Conservation (phyloP, 2,329 filamentous ascomycete species). For the Stachybotrys echinatus region DNA sequence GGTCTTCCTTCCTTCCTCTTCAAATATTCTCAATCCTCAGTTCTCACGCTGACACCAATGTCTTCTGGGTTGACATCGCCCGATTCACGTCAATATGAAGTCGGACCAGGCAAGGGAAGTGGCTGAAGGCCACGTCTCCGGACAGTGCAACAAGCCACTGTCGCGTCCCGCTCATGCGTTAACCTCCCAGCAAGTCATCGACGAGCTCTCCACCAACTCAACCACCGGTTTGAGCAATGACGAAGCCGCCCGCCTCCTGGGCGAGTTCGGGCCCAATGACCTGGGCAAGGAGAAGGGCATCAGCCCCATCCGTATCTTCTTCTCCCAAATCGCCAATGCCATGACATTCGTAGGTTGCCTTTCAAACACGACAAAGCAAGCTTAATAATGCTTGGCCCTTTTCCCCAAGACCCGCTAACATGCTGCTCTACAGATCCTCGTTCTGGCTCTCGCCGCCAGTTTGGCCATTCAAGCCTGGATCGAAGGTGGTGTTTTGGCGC, state of each 20-base stretch:
- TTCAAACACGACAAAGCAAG: neutral
- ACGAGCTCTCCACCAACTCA: conserved; percentile 45
- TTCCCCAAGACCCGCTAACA: neutral
- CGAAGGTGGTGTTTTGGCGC: conserved; percentile 46
- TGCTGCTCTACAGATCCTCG: conserved; percentile 31
- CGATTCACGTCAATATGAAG: neutral
- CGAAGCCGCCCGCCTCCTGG: conserved; percentile 44
- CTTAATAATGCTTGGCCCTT: neutral
- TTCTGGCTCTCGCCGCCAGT: conserved; percentile 54
- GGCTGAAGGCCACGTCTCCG: conserved; percentile 17
- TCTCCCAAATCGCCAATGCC: conserved; percentile 53
- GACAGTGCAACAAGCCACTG: conserved; percentile 29
- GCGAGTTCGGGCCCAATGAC: conserved; percentile 52
- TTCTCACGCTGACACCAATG: neutral
- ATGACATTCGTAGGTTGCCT: conserved; percentile 44
- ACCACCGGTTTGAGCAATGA: conserved; percentile 45
- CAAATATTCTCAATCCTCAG: neutral
- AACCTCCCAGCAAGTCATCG: conserved; percentile 37
- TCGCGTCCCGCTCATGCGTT: conserved; percentile 52
- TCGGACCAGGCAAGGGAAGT: neutral
- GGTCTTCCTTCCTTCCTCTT: neutral
- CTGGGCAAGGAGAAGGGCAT: conserved; percentile 41
- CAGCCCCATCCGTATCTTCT: conserved; percentile 49
- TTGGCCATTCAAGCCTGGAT: conserved; percentile 49
- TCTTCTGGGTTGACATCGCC: neutral